Evolutionary conservation across 2,329 filamentous ascomycete species (phyloP).

Genomic region (Knoxdaviesia proteae): DNA sequence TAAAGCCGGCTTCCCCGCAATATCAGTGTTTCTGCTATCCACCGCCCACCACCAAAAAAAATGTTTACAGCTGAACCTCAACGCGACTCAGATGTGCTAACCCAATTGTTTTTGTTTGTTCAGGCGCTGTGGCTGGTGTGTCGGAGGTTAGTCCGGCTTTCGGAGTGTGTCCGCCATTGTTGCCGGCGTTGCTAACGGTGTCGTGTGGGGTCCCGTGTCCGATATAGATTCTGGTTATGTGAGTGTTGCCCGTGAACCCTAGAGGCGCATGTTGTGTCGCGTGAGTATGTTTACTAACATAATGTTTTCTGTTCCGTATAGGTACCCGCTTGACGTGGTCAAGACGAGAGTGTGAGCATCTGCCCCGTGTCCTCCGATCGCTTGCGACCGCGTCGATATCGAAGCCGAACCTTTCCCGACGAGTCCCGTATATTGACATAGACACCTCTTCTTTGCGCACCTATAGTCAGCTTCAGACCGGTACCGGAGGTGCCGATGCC

Average conservation of each 20-base stretch:
- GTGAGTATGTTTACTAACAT: background rate
- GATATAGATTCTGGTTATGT: conserved; percentile 70
- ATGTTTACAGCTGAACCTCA: too few relatives aligned
- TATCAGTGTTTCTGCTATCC: background rate
- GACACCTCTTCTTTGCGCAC: background rate
- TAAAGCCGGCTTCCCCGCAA: too few relatives aligned
- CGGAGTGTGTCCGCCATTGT: background rate
- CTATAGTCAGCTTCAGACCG: conserved; percentile 66
- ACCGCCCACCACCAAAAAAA: too few relatives aligned
- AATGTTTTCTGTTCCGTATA: conserved; percentile 16
- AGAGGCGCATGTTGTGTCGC: background rate
- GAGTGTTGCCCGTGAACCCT: conserved; percentile 13
- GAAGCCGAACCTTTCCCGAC: too few relatives aligned
- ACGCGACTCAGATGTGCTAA: background rate
- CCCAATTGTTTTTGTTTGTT: conserved; percentile 2
- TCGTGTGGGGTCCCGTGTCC: background rate
- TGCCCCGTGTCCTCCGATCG: conserved; percentile 1
- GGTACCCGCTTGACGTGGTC: conserved; percentile 97
- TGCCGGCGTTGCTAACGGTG: too few relatives aligned
- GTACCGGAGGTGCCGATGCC: conserved; percentile 52
- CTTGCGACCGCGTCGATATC: too few relatives aligned
- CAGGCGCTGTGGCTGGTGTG: conserved; percentile 85
- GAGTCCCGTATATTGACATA: too few relatives aligned
- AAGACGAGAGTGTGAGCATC: conserved; percentile 79
- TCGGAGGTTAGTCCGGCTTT: conserved; percentile 55